phyloP scores from a whole-genome alignment of 768 basidiomycete species.

The Panaeolus papilionaceus region DNA sequence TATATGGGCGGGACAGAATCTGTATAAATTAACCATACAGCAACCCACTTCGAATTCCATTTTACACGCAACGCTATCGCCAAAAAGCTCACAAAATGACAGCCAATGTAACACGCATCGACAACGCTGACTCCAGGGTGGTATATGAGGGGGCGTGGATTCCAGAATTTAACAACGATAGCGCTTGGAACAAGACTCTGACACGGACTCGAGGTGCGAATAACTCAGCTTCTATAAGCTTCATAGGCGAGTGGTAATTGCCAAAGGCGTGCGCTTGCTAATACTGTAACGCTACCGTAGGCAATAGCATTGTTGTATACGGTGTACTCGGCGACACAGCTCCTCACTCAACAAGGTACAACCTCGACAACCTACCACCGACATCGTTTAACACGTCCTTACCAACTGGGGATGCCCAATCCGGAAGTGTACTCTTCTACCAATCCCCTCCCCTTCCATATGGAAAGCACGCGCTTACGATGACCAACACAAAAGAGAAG shows the following conservation, averaged over 20 bases:
- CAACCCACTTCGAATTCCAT: too few species aligned
- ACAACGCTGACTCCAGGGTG: not conserved
- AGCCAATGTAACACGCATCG: not conserved
- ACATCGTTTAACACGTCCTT: not conserved
- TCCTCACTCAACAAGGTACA: not conserved
- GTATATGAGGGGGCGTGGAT: not conserved
- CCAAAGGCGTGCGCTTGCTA: not conserved
- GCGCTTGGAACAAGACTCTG: not conserved
- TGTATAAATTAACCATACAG: too few species aligned
- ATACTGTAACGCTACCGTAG: not conserved
- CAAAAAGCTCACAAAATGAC: not conserved
- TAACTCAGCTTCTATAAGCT: conserved; percentile 2
- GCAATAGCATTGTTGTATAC: not conserved
- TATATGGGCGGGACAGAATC: too few species aligned
- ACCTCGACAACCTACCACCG: not conserved
- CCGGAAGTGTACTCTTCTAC: not conserved
- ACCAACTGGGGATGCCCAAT: not conserved
- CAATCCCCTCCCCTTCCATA: not conserved
- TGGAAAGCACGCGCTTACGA: not conserved
- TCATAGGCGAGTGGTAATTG: not conserved
- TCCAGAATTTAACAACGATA: not conserved
- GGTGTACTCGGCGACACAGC: not conserved
- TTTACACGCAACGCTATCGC: too few species aligned
- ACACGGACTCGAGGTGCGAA: not conserved
- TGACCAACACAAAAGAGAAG: not conserved